Conservation (phyloP, 1,139 yeast genomes). For the Suhomyces atakaporum region DNA sequence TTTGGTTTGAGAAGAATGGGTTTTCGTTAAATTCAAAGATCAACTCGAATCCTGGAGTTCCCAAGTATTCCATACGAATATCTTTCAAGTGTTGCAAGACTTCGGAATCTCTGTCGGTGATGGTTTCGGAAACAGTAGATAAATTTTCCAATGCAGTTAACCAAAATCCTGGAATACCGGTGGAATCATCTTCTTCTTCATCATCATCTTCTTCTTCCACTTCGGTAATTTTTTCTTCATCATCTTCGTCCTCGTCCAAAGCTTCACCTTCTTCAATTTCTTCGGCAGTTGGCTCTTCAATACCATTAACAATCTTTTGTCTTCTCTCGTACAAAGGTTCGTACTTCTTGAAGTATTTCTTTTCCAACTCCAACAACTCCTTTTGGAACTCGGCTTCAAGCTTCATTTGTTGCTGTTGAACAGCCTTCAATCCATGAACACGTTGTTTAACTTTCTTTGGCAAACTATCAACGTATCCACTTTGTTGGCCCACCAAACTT, state of each 20-base stretch:
- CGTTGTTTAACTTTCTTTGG: constrained; percentile 77
- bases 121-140: constrained; percentile 77
- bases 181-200: constrained; percentile 42
- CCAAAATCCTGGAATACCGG: constrained; percentile 96
- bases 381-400: constrained; percentile 90
- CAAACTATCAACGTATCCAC: constrained; percentile 80
- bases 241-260: constrained; percentile 54
- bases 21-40: constrained; percentile 80
- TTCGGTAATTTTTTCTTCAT: constrained; percentile 28
- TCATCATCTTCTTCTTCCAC: constrained; percentile 44
- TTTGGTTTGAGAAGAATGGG: constrained; percentile 72
- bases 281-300: constrained; percentile 71
- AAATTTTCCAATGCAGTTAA: constrained; percentile 90
- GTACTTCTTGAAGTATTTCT: constrained; percentile 71
- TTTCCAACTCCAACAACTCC: constrained; percentile 85
- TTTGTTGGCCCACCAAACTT: constrained; percentile 77
- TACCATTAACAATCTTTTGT: constrained; percentile 70
- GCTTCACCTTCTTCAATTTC: constrained; percentile 79
- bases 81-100: constrained; percentile 71
- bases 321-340: constrained; percentile 79
- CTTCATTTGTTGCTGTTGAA: constrained; percentile 78
- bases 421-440: constrained; percentile 79
- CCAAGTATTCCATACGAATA: constrained; percentile 78
- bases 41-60: constrained; percentile 87
- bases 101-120: constrained; percentile 88